A percentile compares a stretch with the other conserved stretches of the same genome.
Conservation (phyloP, 495 filamentous ascomycete genomes). For the Pyrenula massariospora region DNA sequence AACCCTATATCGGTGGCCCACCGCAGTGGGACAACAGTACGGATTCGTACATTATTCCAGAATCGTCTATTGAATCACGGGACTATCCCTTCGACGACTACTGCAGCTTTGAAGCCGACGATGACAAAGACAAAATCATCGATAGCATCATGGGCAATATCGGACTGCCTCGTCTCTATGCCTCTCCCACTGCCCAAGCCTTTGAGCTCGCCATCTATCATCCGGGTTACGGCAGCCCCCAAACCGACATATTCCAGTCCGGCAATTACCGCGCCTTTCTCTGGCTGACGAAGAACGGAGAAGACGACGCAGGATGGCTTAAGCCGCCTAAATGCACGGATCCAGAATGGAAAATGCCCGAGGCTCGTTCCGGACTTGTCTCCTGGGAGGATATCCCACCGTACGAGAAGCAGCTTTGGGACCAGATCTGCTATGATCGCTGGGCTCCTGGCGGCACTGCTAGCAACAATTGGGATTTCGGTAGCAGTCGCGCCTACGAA, state of each 20-base stretch:
- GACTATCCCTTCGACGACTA: neutral
- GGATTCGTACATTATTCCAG: too few relatives aligned
- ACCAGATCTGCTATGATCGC: neutral
- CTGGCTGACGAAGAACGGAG: neutral
- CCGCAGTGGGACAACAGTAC: neutral
- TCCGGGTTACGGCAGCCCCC: neutral
- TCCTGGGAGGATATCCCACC: neutral
- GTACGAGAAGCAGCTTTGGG: neutral
- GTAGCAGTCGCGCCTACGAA: too few relatives aligned
- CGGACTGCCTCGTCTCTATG: neutral
- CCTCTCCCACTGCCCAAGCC: neutral
- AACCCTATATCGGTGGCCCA: neutral
- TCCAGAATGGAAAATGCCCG: neutral
- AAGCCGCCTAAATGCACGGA: neutral
- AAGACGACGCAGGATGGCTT: too few relatives aligned
- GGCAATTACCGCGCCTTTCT: neutral
- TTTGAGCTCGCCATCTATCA: neutral
- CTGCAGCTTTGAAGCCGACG: neutral
- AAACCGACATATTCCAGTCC: neutral
- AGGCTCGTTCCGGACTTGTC: neutral
- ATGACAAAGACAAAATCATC: neutral
- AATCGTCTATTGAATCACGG: too few relatives aligned
- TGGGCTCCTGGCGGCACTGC: neutral
- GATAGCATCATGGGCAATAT: neutral
- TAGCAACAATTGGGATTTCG: neutral